These are phyloP conservation scores for Pisolithus sp. DNA, from an alignment of 768 basidiomycete species.

Conservation along the genomic window DNA sequence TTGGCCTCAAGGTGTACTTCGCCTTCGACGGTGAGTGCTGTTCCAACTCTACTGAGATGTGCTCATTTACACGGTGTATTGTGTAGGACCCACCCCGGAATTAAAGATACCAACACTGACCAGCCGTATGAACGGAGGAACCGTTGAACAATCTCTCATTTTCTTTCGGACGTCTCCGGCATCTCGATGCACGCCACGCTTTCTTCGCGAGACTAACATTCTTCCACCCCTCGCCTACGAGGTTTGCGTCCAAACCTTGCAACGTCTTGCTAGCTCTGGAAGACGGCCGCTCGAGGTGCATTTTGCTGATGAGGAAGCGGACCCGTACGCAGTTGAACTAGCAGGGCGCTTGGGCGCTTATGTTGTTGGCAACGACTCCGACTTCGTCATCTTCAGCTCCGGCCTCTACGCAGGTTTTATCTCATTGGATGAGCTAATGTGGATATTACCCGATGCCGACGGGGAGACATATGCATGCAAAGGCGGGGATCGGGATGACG, in stretches of 20 bases:
- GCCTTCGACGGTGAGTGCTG: slow-evolving; percentile 69
- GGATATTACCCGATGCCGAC: slow-evolving; percentile 35
- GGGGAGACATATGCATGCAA: slow-evolving; percentile 12
- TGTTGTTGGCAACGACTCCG: slow-evolving; percentile 75
- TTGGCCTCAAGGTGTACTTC: slow-evolving; percentile 62
- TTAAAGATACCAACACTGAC: slow-evolving; percentile 67
- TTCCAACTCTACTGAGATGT: slow-evolving; percentile 14
- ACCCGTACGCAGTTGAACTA: slow-evolving; percentile 79
- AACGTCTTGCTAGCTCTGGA: slow-evolving; percentile 26
- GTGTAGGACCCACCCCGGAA: slow-evolving; percentile 58
- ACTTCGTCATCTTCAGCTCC: slow-evolving; percentile 72
- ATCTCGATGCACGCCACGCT: slow-evolving; percentile 59
- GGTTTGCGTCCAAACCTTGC: slow-evolving; percentile 52
- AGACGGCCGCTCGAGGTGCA: slow-evolving; percentile 44
- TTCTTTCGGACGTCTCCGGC: slow-evolving; percentile 75
- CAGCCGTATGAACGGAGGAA: slow-evolving; percentile 50
- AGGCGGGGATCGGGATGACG: slow-evolving; percentile 37
- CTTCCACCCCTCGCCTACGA: slow-evolving; percentile 62
- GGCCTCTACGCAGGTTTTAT: slow-evolving; percentile 77
- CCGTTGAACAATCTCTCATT: slow-evolving; percentile 56
- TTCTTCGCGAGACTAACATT: slow-evolving; percentile 67
- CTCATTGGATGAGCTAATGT: slow-evolving; percentile 69
- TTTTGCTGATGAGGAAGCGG: slow-evolving; percentile 77
- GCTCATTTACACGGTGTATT: slow-evolving; percentile 9
- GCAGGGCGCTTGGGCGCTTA: slow-evolving; percentile 69